phyloP scores from a whole-genome alignment of 1,284 basidiomycete genomes.

The Cutaneotrichosporon dermatis region DNA sequence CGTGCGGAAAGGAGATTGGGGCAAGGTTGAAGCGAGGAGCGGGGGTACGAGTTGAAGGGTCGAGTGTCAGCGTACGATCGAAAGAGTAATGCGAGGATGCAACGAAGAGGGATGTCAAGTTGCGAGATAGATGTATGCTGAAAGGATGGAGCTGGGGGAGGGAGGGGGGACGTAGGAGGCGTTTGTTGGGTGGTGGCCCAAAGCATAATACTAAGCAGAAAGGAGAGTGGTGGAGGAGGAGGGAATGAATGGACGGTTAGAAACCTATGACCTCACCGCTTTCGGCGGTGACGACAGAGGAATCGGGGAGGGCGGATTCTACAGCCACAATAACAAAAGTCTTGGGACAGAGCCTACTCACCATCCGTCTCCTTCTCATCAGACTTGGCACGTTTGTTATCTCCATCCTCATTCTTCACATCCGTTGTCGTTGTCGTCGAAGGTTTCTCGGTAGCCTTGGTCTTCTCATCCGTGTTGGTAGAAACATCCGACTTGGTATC shows the following conservation, averaged over 20 bases:
- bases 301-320: background rate
- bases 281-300: slow-evolving; percentile 1
- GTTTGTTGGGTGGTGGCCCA: too few relatives aligned
- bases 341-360: background rate
- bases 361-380: slow-evolving; percentile 9
- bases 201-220: too few relatives aligned
- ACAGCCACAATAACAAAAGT: background rate
- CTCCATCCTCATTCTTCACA: slow-evolving; percentile 1
- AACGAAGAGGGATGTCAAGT: background rate
- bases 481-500: slow-evolving; percentile 8
- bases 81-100: background rate
- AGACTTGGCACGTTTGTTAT: slow-evolving; percentile 1
- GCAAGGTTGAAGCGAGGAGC: slow-evolving; percentile 1
- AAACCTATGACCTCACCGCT: background rate
- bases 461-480: background rate
- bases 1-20: too few relatives aligned
- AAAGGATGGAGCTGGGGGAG: background rate
- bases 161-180: background rate
- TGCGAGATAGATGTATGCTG: too few relatives aligned
- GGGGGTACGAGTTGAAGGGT: background rate
- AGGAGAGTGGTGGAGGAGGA: too few relatives aligned
- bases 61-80: background rate
- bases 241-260: background rate
- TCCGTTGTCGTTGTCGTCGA: background rate
- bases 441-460: background rate